Percentiles rank a stretch among this genome's conserved stretches.
phyloP scores from a whole-genome alignment of 148 eudicot genomes.

The Silene uniflora region DNA sequence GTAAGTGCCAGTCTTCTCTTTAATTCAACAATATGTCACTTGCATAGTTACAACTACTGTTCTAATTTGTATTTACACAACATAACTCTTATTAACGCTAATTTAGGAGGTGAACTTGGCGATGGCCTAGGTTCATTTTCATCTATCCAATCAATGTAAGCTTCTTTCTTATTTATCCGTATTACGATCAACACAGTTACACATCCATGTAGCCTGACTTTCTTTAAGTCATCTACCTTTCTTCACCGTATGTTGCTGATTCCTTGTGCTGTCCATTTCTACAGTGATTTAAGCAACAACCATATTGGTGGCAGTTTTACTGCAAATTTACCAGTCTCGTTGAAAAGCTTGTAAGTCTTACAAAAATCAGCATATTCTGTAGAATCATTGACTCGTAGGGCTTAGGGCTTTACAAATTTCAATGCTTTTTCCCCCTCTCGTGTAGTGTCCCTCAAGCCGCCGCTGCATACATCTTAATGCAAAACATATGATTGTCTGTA shows the following conservation, averaged over 20 bases:
- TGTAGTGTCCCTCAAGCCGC: not conserved
- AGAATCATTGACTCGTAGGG: not conserved
- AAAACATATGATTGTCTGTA: not conserved
- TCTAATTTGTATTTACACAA: slow-evolving; percentile 19
- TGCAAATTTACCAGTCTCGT: slow-evolving; percentile 58
- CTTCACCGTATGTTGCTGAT: not conserved
- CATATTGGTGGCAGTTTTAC: slow-evolving; percentile 84
- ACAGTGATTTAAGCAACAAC: slow-evolving; percentile 88
- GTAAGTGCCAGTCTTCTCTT: slow-evolving; percentile 36
- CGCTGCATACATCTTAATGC: not conserved
- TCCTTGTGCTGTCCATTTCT: not conserved
- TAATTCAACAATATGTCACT: not conserved
- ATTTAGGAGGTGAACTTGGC: slow-evolving; percentile 78
- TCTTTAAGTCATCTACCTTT: not conserved
- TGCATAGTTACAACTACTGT: not conserved
- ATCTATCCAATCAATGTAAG: slow-evolving; percentile 62
- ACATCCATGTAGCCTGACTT: no score
- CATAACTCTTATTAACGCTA: slow-evolving; percentile 63
- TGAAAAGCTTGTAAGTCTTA: slow-evolving; percentile 57
- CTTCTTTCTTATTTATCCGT: slow-evolving; percentile 11
- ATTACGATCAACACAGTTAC: not conserved
- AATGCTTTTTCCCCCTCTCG: not conserved
- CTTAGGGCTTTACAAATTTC: not conserved
- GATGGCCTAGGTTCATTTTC: slow-evolving; percentile 71
- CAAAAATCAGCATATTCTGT: not conserved